Conservation (phyloP, 257 asterid genomes). For the Plectranthus barbatus region DNA sequence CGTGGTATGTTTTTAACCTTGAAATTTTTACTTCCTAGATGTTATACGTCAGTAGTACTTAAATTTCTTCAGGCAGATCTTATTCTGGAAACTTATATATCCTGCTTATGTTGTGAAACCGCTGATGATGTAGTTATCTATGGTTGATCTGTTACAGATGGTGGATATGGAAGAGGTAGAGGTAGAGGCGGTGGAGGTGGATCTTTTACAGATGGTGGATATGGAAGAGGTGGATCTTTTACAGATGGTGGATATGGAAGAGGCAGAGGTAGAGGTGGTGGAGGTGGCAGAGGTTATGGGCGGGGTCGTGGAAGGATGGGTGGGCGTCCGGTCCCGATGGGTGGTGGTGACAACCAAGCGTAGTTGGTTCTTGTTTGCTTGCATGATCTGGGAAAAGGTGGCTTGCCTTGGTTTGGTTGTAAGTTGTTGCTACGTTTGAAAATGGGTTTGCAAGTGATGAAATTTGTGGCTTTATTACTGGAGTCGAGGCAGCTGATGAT, state of each 20-base stretch:
- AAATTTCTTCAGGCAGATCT: background rate
- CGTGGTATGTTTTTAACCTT: conserved; percentile 32
- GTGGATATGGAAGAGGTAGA: conserved; percentile 73
- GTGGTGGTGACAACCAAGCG: conserved; percentile 52
- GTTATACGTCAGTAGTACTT: background rate
- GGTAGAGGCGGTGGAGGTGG: conserved; percentile 42
- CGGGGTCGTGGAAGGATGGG: conserved; percentile 58
- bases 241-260: conserved; percentile 71
- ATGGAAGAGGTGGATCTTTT: conserved; percentile 26
- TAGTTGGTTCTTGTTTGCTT: conserved; percentile 24
- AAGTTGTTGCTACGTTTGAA: conserved; percentile 14
- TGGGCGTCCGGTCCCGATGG: conserved; percentile 37
- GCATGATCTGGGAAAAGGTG: conserved; percentile 19
- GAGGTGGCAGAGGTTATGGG: conserved; percentile 37
- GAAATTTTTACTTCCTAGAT: background rate
- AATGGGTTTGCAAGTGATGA: conserved; percentile 9
- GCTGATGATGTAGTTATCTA: too few species aligned
- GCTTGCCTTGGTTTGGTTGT: conserved; percentile 19
- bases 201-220: conserved; percentile 48
- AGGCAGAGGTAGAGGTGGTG: conserved; percentile 64
- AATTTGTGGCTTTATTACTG: too few species aligned
- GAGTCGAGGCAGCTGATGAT: too few species aligned
- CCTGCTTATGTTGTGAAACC: too few species aligned
- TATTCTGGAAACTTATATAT: too few species aligned
- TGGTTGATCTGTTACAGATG: conserved; percentile 32